phyloP scores from a whole-genome alignment of 805 yeast species.

The Yamadazyma scolyti region DNA sequence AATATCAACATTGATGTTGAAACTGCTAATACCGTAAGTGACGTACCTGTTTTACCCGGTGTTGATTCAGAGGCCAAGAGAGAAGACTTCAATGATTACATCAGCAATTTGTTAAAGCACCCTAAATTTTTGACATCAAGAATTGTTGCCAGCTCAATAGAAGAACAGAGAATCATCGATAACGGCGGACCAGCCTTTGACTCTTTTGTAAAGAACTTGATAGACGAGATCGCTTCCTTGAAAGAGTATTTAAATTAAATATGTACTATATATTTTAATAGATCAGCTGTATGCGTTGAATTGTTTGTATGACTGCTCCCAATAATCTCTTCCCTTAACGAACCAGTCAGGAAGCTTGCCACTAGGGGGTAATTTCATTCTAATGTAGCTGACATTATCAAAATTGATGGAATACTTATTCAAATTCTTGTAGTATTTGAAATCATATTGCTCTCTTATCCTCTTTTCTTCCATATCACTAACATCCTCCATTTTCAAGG shows the following conservation, averaged over 20 bases:
- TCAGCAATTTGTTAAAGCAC: conserved; percentile 76
- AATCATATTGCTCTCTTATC: conserved; percentile 23
- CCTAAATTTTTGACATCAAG: conserved; percentile 78
- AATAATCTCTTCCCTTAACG: conserved; percentile 52
- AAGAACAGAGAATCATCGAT: conserved; percentile 59
- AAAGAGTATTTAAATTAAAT: conserved; percentile 22
- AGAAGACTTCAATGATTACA: conserved; percentile 54
- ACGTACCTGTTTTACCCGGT: conserved; percentile 48
- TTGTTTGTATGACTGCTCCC: conserved; percentile 49
- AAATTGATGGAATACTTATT: conserved; percentile 26
- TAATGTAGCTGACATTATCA: conserved; percentile 36
- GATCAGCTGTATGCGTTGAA: conserved; percentile 1
- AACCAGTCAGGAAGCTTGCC: conserved; percentile 76
- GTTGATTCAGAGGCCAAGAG: conserved; percentile 58
- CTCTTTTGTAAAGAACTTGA: conserved; percentile 24
- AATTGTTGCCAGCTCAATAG: conserved; percentile 57
- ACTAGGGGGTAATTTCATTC: conserved; percentile 57
- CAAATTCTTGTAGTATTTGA: conserved; percentile 40
- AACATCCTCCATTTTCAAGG: conserved; percentile 9
- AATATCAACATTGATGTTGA: conserved; percentile 8
- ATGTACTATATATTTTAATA: neutral
- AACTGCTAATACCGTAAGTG: conserved; percentile 14
- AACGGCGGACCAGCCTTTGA: conserved; percentile 33
- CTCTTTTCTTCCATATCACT: conserved; percentile 11
- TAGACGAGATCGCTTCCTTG: conserved; percentile 35